phyloP scores from a whole-genome alignment of 768 basidiomycete genomes.

The Hydnomerulius pinastri region DNA sequence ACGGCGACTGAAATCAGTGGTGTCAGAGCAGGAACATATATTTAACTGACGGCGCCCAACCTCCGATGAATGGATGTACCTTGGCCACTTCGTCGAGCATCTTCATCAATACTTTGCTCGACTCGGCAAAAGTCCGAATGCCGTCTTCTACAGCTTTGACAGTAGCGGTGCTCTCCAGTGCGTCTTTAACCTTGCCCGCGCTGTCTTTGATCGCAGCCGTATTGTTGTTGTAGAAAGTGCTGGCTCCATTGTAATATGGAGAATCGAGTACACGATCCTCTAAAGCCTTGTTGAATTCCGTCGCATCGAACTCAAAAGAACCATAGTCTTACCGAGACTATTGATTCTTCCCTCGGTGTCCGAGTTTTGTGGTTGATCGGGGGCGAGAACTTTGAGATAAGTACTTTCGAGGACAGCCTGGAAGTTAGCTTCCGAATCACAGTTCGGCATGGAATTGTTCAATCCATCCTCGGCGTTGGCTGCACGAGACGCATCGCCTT shows the following conservation, averaged over 20 bases:
- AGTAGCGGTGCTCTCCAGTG: neutral
- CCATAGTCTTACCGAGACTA: neutral
- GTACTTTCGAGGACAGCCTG: neutral
- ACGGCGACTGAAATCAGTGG: slow-evolving; percentile 41
- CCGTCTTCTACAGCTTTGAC: slow-evolving; percentile 15
- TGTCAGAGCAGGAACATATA: neutral
- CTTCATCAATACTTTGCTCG: slow-evolving; percentile 24
- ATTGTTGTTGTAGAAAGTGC: slow-evolving; percentile 2
- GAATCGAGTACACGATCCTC: neutral
- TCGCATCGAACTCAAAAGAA: neutral
- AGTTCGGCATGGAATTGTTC: neutral
- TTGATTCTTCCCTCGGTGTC: neutral
- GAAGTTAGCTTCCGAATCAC: neutral
- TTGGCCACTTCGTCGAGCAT: slow-evolving; percentile 28
- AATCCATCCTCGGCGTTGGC: neutral
- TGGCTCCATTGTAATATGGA: neutral
- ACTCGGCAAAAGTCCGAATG: slow-evolving; percentile 21
- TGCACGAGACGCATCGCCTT: no score
- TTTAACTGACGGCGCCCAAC: slow-evolving; percentile 8
- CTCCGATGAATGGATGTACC: slow-evolving; percentile 29
- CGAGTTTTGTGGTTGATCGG: neutral
- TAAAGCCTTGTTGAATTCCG: neutral
- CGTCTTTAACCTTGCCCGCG: neutral
- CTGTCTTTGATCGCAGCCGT: neutral
- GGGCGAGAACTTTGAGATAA: neutral